Base-by-base conservation (phyloP, 2,329 filamentous ascomycete species). In the Aquanectria penicillioides region DNA sequence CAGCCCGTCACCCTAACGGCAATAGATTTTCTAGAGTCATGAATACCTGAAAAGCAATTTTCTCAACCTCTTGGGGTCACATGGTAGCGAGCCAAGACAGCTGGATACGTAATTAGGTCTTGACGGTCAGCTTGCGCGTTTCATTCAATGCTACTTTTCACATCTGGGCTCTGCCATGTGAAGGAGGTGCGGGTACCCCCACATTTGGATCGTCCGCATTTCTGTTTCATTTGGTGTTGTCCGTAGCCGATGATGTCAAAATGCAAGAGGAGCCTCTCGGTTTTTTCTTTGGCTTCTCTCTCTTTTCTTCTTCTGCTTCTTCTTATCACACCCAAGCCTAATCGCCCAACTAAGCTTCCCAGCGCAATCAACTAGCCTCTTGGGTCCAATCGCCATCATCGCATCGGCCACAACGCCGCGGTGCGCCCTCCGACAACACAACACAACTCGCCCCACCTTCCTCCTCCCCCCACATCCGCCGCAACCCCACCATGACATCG, bases 11-110 rank as follows among this genome's bases (percentile, higher is more conserved):
- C 64, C 62, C 53, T 38, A 57, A 66, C 58, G 49, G 47, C 36
- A 25, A 62, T 67, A 66, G 56, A 67, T 61, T 67, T 67, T 59
- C 44, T 66, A 53, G 56, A 61, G 59, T 66, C 38, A 51, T 43
- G 23, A 62, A 46, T 37, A 36, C 47, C 17, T 46, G 25, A 61
- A 54, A 53, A 49, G 43, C 43, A 46, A 48, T 33, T 38, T 13
- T 43, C 28, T 5, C 11, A 13, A 17, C 18, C 26, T 31, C 11
- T 13, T 23, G n/a, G 20, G 3, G 31, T 33, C 15, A n/a, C 5
- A 33, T 33, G 7, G 28, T 29, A 13, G n/a, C n/a, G n/a, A n/a
- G n/a, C n/a, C n/a, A n/a, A n/a, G n/a, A n/a, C n/a, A n/a, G n/a
- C n/a, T n/a, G n/a, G n/a, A n/a, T n/a, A n/a, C n/a, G n/a, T n/a